A percentile compares a stretch with the other conserved stretches of the same genome.
These are phyloP conservation scores for Thalia dealbata DNA, from an alignment of 176 grass and related monocot species.

Conservation along the genomic window DNA sequence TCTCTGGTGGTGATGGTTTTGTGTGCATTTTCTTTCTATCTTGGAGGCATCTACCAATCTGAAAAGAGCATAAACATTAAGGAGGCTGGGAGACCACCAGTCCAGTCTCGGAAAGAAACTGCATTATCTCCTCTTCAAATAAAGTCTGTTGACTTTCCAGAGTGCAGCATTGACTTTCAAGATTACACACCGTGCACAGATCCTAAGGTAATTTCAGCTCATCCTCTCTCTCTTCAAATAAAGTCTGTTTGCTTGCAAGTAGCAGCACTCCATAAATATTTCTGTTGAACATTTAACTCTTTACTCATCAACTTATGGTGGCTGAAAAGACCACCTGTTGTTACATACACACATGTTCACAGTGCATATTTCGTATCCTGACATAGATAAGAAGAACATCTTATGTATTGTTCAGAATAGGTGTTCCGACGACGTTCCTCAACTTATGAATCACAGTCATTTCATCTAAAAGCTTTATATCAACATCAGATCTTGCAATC, in stretches of 20 bases:
- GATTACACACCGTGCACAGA: conserved; percentile 95
- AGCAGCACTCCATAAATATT: neutral
- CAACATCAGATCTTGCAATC: neutral
- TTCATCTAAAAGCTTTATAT: neutral
- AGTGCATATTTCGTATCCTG: neutral
- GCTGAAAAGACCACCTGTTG: neutral
- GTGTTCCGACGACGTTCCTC: neutral
- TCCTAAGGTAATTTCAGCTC: conserved; percentile 39
- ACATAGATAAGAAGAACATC: neutral
- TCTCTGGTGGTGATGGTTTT: conserved; percentile 40
- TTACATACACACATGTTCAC: neutral
- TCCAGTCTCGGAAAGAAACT: conserved; percentile 20
- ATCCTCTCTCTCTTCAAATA: too few relatives aligned
- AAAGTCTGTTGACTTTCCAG: conserved; percentile 38
- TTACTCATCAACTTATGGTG: neutral
- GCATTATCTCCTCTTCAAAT: conserved; percentile 28
- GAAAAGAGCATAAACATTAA: conserved; percentile 40
- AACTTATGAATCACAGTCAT: neutral
- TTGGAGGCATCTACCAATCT: conserved; percentile 67
- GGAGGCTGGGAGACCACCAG: conserved; percentile 17
- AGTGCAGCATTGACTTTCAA: conserved; percentile 70
- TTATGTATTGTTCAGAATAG: neutral
- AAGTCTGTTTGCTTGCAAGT: neutral
- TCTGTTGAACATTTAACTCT: neutral
- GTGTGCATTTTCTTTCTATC: conserved; percentile 84